Base-by-base conservation (phyloP, 805 yeast species). In the Saturnispora silvae region DNA sequence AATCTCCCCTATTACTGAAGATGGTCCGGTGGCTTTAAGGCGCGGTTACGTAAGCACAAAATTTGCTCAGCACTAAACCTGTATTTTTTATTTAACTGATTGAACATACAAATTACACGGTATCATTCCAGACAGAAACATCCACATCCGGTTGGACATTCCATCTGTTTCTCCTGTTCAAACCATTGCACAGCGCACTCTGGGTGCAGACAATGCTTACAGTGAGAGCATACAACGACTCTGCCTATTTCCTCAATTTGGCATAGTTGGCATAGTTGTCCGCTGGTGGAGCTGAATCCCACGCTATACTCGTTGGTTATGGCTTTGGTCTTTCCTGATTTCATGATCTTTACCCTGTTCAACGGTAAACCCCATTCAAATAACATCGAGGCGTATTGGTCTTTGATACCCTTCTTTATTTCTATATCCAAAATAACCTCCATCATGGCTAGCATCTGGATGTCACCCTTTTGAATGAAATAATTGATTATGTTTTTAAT, bases 371-470 rank as follows among this genome's bases (percentile, higher is more conserved):
- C 94, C 96, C 96, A 89, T 24, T 70, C 57, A 49, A 72, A 82
- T 11, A 87, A 61, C 51, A 87, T 67, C 15, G 78, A 71, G 0
- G 96, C 86, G 54, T 89, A 87, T 46, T 77, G 79, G 16, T 70
- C 66, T 28, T 95, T 56, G 51, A 73, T 31, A 13, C 23, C 16
- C 5, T 18, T 17, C 4, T 27, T 28, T 18, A 36, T 25, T 15
- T 36, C 40, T 82, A 57, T 4, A 84, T 66, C 20, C 14, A 36
- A 25, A 23, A 31, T 11, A 57, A 95, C 83, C 3, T 89, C 72
- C 45, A 86, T 57, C 85, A 83, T 81, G 1, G 94, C 95, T 18
- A 87, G 61, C 95, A 89, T 84, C 54, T 89, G 96, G 20, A 84
- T 58, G 49, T 89, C 80, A 2, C 77, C 75, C 29, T 64, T 51